Evolutionary conservation across 2,329 filamentous ascomycete genomes (phyloP).

Genomic region (Aspergillus pseudotamarii): DNA sequence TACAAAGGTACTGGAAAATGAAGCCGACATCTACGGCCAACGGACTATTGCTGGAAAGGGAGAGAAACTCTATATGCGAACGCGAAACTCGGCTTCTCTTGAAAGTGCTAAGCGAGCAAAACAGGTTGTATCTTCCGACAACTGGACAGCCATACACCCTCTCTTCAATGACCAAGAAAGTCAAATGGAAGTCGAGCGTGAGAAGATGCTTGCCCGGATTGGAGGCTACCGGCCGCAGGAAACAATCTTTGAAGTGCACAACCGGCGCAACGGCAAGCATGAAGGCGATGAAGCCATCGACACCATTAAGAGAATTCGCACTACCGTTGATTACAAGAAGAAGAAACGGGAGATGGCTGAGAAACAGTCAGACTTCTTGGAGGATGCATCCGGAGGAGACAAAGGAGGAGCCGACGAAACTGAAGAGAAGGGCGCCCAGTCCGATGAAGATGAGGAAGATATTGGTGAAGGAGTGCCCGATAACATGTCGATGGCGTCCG

Average conservation of each 20-base stretch:
- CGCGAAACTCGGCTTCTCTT: constrained; percentile 83
- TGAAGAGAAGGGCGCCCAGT: constrained; percentile 42
- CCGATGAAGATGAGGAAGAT: constrained; percentile 46
- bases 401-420: constrained; percentile 22
- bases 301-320: constrained; percentile 49
- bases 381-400: constrained; percentile 14
- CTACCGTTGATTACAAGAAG: constrained; percentile 46
- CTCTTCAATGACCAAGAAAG: constrained; percentile 72
- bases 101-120: constrained; percentile 90
- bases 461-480: constrained; percentile 40
- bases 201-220: constrained; percentile 85
- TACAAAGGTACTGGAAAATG: constrained; percentile 74
- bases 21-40: constrained; percentile 71
- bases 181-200: constrained; percentile 69
- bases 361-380: constrained; percentile 27
- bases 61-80: constrained; percentile 88
- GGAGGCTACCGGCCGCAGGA: constrained; percentile 87
- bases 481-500: constrained; percentile 63
- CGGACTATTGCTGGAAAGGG: constrained; percentile 79
- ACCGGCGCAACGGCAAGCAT: constrained; percentile 71
- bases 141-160: constrained; percentile 75
- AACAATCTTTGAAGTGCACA: constrained; percentile 94
- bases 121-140: constrained; percentile 69
- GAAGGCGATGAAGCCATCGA: constrained; percentile 67
- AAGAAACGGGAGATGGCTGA: constrained; percentile 38